Evolutionary conservation across 106 monocot genomes (phyloP), one percentile per base, ranked within the genome.

Genomic region (Apostasia shenzhenica): DNA sequence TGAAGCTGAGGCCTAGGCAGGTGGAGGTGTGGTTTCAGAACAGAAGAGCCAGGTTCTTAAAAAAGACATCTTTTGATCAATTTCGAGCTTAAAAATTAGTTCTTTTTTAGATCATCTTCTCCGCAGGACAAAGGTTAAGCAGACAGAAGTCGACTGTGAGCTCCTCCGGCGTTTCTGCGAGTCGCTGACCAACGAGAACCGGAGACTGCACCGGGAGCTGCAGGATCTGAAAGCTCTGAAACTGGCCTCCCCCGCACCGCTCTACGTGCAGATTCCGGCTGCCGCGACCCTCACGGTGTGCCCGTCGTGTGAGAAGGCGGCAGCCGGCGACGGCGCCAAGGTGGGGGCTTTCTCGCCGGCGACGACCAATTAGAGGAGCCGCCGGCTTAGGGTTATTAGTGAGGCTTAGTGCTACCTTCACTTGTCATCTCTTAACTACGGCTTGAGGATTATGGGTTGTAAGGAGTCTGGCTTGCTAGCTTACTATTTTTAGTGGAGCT

Each of bases 251-350:
- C 59, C 77, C 14, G 46, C 62, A 45, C 74, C 69, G 61, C 59
- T 77, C 55, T 85, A 81, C 81, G 74, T 81, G 81, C 84, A 85
- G 45, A 69, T 81, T 49, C 84, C 77, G 6, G 74, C 77, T 3
- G 74, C 81, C 2, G 61, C 81, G 26, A 72, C 76, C 39, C 80
- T 85, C 64, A 70, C 81, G 6, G 74, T 85, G 55, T 85, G 84
- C 61, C 84, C 84, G 3, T 85, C 84, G 39, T 85, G 84, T 55
- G 81, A 85, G 69, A 57, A 80, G 54, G 69, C 73, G 40, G 76
- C 64, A 13, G 44, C 67, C 5, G 63, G 44, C 6, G 57, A 39
- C 38, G 58, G 41, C 39, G 50, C 26, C 56, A 13, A 57, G 54
- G 45, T 5, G 70, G 55, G 2, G 75, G 75, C 3, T 51, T 75